Base-by-base conservation (phyloP, 2,329 filamentous ascomycete genomes). In the Aspergillus fructus region DNA sequence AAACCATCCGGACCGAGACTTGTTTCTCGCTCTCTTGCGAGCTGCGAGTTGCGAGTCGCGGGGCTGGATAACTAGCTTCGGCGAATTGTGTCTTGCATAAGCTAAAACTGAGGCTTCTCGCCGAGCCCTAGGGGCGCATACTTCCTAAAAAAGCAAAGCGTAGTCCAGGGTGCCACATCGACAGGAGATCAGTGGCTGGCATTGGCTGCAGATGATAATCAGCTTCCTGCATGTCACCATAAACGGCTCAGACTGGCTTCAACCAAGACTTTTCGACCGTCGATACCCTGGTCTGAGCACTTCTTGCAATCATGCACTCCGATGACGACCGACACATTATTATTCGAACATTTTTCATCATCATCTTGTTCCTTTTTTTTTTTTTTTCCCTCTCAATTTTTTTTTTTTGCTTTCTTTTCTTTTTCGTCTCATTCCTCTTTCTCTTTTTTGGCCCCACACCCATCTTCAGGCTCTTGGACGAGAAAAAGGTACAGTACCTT, bases 141-240 rank as follows among this genome's bases (percentile, higher is more conserved):
- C 19, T 9, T 19, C 30, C 41, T 6, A 23, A 46, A 51, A 40
- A 19, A 50, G 33, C 47, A 45, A 49, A 34, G 50, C 30, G 15
- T 37, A 15, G 23, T 53, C n/a, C 37, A 48, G 43, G 30, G 46
- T 34, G 45, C 40, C 45, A 40, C 49, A 58, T 49, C 40, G 34
- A 60, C 42, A 24, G 45, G 45, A 49, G 45, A 49, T 37, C 48
- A 45, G 43, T 55, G 48, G 47, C 53, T 50, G 51, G 46, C 56
- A 59, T 58, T 61, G 55, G 59, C 62, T 65, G 63, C 62, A 60
- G 62, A 60, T 59, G 62, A 56, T 59, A 58, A 60, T 57, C 53
- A 55, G 56, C 33, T 49, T 52, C 55, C 59, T 65, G 63, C 63
- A 64, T 54, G 60, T 61, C 59, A 57, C 62, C 56, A 34, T 13